Base-by-base conservation (phyloP, 208 protist genomes). In the Acanthamoeba rhysodes region DNA sequence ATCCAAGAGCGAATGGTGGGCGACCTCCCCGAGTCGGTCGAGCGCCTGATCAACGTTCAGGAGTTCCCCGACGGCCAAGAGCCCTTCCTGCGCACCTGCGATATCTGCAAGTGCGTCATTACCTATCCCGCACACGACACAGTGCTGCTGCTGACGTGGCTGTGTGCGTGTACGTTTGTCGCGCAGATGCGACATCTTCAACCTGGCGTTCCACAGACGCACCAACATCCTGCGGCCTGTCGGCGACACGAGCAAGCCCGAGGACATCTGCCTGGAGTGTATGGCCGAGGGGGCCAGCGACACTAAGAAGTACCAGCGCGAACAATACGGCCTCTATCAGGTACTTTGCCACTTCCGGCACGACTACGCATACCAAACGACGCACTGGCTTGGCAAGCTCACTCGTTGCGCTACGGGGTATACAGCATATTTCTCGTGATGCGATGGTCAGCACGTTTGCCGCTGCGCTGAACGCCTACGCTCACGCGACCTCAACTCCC, bases 161-260 rank as follows among this genome's bases (percentile, higher is more conserved):
- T 34, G 32, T 74, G n/a, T 34, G n/a, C 20, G 37, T 1, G 2
- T 5, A 12, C 29, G 70, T 78, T 6, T n/a, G 37, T 41, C 27
- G 32, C 70, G 59, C 59, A 53, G 80, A 7, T 88, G 80, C 80
- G 80, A 88, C 48, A 88, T 88, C 50, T 53, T 32, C 50, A 88
- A 88, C 34, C 80, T n/a, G 34, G 41, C 48, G 9, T 88, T 88
- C 80, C 80, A 88, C 80, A 57, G 50, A 45, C 70, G 70, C 37
- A 78, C 32, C 70, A 78, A 88, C 50, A 29, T 62, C 22, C 24
- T 88, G 80, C 80, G 80, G 27, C 45, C 41, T 27, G 50, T 34
- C 3, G 50, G 50, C 16, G 80, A 88, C 22, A 57, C 1, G 24
- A 88, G 41, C n/a, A 88, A 53, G 50, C 20, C 41, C 22, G 80